Evolutionary conservation across 306 rosid species (phyloP), one percentile per base, ranked within the genome.

Genomic region (Quercus bicolor): DNA sequence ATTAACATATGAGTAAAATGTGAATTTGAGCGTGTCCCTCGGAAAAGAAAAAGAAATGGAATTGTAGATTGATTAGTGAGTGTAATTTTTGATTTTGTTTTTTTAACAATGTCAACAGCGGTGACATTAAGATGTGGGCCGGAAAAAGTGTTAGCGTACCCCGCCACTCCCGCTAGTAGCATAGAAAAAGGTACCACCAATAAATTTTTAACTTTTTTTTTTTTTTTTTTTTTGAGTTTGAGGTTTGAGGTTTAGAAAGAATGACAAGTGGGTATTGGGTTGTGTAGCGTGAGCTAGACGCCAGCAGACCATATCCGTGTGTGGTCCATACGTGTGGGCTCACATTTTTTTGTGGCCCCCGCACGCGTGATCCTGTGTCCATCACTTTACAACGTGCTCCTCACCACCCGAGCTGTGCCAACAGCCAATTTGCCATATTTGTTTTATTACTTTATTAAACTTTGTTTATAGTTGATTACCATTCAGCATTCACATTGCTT

Each of bases 271-370:
- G 40, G 61, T 51, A 57, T 26, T n/a, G 64, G 5, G 37, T 2
- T 10, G 34, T 53, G 79, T 80, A 69, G 85, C 76, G 84, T 83
- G 72, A n/a, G 65, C 48, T 84, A n/a, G 62, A 78, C 64, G 81
- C 75, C 81, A 81, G 84, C 80, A 68, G 84, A 75, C 77, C 77
- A 55, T 29, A 70, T 61, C 78, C 71, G 26, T 56, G 34, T 21
- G 70, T 77, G 89, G 83, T 71, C 75, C 84, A 73, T 84, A 70
- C 29, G n/a, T 59, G 80, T 81, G 83, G 80, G 70, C 71, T 73
- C 86, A 43, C 15, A 56, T 45, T 18, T 1, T 18, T 2, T 21
- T n/a, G 83, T 78, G 82, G 90, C 24, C 85, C 89, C 84, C 78
- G 57, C 83, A 87, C 83, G 88, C 88, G 79, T 81, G 85, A 68